Conservation (phyloP, 75 land plant genomes). For the Larix kaempferi region DNA sequence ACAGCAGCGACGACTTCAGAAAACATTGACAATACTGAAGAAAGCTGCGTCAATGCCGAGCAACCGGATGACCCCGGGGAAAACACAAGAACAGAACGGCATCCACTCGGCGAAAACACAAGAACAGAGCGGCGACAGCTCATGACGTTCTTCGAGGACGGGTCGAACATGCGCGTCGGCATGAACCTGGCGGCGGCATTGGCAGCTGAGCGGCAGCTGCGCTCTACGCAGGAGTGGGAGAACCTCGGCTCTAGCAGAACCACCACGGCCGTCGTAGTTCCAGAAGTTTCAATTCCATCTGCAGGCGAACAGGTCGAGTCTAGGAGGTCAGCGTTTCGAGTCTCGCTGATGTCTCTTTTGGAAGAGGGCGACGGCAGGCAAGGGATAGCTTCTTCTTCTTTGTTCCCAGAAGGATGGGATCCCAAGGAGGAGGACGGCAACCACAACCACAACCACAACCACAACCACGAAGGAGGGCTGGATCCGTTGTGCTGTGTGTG, state of each 20-base stretch:
- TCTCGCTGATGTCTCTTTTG: conserved; percentile 54
- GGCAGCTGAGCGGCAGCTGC: conserved; percentile 12
- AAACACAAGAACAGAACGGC: background rate
- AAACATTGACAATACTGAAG: background rate
- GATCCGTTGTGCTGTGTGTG: conserved; percentile 67
- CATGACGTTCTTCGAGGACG: background rate
- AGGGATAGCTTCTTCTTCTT: background rate
- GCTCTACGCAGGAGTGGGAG: conserved; percentile 7
- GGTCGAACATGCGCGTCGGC: background rate
- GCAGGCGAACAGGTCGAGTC: background rate
- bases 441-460: background rate
- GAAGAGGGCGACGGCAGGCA: conserved; percentile 36
- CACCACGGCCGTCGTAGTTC: background rate
- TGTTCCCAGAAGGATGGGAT: background rate
- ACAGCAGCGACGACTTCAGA: background rate
- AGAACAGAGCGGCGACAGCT: conserved; percentile 1
- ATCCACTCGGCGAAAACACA: background rate
- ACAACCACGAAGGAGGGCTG: conserved; percentile 8
- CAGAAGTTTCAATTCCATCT: background rate
- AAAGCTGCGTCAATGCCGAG: background rate
- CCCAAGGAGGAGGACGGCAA: conserved; percentile 1
- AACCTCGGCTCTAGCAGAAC: background rate
- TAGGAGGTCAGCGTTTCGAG: conserved; percentile 31
- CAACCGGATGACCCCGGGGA: background rate
- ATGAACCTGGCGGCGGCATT: conserved; percentile 17